Conservation (phyloP, 495 filamentous ascomycete genomes). For the Neurospora terricola region DNA sequence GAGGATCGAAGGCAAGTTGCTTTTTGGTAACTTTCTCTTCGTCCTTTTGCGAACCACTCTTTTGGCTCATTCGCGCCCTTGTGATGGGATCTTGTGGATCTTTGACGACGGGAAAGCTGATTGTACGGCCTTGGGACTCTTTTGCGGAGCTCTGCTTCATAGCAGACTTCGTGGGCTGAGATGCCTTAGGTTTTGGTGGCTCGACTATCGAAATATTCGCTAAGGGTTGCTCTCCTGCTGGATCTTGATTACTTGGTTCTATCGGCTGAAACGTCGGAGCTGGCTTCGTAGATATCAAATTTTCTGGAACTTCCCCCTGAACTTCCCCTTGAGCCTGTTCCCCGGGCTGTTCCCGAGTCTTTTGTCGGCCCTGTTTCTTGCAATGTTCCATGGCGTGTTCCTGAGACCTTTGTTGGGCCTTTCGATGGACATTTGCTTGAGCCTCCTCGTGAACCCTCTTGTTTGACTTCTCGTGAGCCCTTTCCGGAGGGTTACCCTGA, state of each 20-base stretch:
- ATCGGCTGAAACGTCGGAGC: neutral
- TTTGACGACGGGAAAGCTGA: slow-evolving; percentile 72
- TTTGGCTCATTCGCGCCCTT: slow-evolving; percentile 58
- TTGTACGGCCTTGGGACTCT: slow-evolving; percentile 22
- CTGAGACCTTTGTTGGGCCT: neutral
- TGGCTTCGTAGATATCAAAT: neutral
- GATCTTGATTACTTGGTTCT: neutral
- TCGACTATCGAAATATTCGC: neutral
- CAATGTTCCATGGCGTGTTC: neutral
- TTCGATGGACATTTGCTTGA: neutral
- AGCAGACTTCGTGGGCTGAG: slow-evolving; percentile 12
- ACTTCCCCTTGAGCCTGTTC: neutral
- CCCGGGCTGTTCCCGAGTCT: neutral
- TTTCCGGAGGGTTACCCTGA: neutral
- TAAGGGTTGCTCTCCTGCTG: neutral
- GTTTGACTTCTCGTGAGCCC: neutral
- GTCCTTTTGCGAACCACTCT: slow-evolving; percentile 34
- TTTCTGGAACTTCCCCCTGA: neutral
- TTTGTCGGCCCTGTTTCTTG: neutral
- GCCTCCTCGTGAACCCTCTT: neutral
- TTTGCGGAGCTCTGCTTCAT: slow-evolving; percentile 11
- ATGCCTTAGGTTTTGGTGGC: slow-evolving; percentile 3
- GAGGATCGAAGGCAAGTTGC: slow-evolving; percentile 27
- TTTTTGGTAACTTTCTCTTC: slow-evolving; percentile 27
- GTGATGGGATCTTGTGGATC: slow-evolving; percentile 60